phyloP scores from a whole-genome alignment of 768 basidiomycete genomes.

The Galerina sulciceps region DNA sequence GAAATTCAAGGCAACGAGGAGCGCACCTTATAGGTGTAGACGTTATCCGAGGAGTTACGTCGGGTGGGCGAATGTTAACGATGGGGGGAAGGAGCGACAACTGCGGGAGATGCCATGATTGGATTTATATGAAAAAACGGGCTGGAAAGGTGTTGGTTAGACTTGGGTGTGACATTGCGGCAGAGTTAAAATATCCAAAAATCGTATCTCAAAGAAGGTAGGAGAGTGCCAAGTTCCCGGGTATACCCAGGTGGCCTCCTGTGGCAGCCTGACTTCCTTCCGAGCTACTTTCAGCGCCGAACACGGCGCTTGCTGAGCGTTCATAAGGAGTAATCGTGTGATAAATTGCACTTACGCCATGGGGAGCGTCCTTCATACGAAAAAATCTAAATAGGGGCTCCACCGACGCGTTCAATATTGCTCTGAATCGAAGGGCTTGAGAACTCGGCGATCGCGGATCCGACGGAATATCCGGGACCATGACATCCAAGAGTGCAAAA shows the following conservation, averaged over 20 bases:
- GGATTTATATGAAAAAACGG: conserved; percentile 25
- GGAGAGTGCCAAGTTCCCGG: conserved; percentile 5
- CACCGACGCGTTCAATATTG: background rate
- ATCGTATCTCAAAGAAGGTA: conserved; percentile 24
- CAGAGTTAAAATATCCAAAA: conserved; percentile 34
- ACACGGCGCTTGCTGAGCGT: conserved; percentile 6
- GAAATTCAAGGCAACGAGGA: conserved; percentile 16
- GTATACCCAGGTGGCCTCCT: conserved; percentile 12
- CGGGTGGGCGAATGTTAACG: conserved; percentile 18
- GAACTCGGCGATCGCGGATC: conserved; percentile 17
- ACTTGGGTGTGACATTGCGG: conserved; percentile 20
- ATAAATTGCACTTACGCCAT: background rate
- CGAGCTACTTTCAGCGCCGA: conserved; percentile 1
- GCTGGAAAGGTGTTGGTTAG: conserved; percentile 20
- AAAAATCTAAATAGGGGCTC: conserved; percentile 1
- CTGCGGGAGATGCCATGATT: conserved; percentile 35
- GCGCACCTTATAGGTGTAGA: conserved; percentile 27
- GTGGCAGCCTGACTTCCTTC: conserved; percentile 15
- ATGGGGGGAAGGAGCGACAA: conserved; percentile 26
- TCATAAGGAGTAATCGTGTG: conserved; percentile 12
- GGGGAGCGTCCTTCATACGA: background rate
- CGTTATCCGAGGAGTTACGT: conserved; percentile 34
- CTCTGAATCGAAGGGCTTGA: background rate
- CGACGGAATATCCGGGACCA: conserved; percentile 9
- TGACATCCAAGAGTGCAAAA: conserved; percentile 19